Evolutionary conservation across 139 green algal species (phyloP), one percentile per base, ranked within the genome.

Genomic region (Tetradesmus lagerheimii): DNA sequence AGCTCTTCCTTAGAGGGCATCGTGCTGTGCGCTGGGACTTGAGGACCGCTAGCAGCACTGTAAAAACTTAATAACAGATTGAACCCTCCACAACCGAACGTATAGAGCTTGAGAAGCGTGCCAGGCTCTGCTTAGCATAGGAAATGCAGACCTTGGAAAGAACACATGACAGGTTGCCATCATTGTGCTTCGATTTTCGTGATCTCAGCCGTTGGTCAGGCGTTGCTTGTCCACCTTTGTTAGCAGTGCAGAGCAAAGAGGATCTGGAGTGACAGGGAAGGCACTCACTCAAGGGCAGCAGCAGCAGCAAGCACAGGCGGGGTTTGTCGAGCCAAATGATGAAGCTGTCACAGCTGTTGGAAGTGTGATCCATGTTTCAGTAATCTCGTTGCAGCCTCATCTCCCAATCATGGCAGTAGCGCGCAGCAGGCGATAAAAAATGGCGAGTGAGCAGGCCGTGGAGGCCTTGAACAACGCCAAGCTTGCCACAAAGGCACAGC

Each of bases 381-480:
- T 57, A 25, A 12, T 23, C 5, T 29, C 15, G 15, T 12, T 74
- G 20, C 29, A 12, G 45, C 5, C n/a, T 27, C 15, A 35, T 50
- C 27, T 15, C 16, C n/a, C n/a, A n/a, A n/a, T 29, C n/a, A 75
- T 50, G 41, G 18, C 27, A 75, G 80, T 39, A 29, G 3, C 23
- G 35, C 27, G 50, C 29, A 53, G 85, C 66, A 82, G 37, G 35
- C 27, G 23, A 80, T n/a, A 37, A 81, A n/a, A 16, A 9, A 77
- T 35, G 34, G 31, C 31, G 45, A 89, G 34, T 14, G 77, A 50
- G 38, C 39, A 62, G 77, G 57, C 71, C 39, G 85, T 89, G 18
- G 74, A 89, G 43, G 74, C 74, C 11, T 29, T 89, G 29, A 89
- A 89, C 74, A 83, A 64, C 45, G 71, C 74, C 45, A 89, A 84